A percentile compares a stretch with the other conserved stretches of the same genome.
Conservation (phyloP, 2,329 filamentous ascomycete genomes). For the Xylaria polymorpha region DNA sequence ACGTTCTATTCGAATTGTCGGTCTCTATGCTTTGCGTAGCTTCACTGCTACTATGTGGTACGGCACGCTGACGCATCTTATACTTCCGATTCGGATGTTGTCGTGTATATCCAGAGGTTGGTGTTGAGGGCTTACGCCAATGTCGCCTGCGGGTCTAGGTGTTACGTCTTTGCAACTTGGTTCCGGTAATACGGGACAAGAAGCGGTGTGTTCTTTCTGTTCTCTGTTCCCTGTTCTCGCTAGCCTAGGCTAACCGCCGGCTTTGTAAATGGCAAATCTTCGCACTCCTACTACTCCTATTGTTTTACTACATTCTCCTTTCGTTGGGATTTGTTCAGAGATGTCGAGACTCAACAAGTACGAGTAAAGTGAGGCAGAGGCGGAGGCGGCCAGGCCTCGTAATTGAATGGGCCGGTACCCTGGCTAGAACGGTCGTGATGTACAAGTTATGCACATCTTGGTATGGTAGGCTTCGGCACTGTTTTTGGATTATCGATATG, state of each 20-base stretch:
- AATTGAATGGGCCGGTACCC: neutral
- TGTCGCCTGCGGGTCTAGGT: slow-evolving; percentile 10
- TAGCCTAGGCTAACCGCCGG: neutral
- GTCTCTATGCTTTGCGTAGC: slow-evolving; percentile 4
- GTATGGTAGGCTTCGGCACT: neutral
- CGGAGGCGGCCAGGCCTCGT: neutral
- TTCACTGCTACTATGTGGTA: slow-evolving; percentile 8
- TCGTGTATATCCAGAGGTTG: slow-evolving; percentile 6
- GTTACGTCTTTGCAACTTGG: slow-evolving; percentile 15
- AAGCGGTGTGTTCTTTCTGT: slow-evolving; percentile 26
- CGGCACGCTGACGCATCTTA: neutral
- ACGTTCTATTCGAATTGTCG: slow-evolving; percentile 15
- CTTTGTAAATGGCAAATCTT: neutral
- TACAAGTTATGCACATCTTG: neutral
- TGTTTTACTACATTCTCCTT: neutral
- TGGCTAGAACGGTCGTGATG: neutral
- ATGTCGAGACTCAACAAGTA: neutral
- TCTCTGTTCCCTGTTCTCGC: slow-evolving; percentile 3
- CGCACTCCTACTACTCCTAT: neutral
- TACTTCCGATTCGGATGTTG: slow-evolving; percentile 12
- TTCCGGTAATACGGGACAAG: slow-evolving; percentile 24
- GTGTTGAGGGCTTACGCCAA: slow-evolving; percentile 10
- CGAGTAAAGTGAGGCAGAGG: neutral
- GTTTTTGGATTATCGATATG: neutral
- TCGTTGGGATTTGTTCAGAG: neutral